Evolutionary conservation across 1,284 basidiomycete species (phyloP).

Genomic region (Cutaneotrichosporon sp.): DNA sequence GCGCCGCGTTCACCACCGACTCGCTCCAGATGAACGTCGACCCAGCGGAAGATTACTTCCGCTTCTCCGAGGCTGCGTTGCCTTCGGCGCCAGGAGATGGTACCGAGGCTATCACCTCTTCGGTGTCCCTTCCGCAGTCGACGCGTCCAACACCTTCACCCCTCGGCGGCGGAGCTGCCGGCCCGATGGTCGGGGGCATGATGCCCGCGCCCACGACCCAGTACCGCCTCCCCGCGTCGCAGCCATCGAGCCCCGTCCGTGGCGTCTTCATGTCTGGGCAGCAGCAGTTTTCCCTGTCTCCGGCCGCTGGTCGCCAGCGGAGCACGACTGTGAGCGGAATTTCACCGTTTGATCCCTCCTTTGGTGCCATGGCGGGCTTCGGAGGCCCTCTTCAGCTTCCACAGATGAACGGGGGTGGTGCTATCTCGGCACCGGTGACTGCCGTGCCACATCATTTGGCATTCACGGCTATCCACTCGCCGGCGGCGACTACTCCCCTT

Average conservation of each 20-base stretch:
- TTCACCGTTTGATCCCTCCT: conserved; percentile 21
- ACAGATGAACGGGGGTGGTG: neutral
- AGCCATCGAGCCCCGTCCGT: conserved; percentile 45
- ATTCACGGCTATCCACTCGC: conserved; percentile 35
- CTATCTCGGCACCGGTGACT: conserved; percentile 5
- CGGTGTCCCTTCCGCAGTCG: neutral
- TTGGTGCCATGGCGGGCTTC: conserved; percentile 1
- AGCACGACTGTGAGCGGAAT: conserved; percentile 49
- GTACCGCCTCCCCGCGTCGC: conserved; percentile 44
- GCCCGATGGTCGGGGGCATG: neutral
- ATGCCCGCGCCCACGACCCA: neutral
- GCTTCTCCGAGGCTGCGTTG: conserved; percentile 33
- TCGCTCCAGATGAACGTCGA: conserved; percentile 27
- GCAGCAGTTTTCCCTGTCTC: conserved; percentile 24
- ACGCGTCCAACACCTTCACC: conserved; percentile 4
- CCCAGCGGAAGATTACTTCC: conserved; percentile 44
- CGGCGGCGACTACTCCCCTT: conserved; percentile 3
- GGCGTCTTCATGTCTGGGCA: conserved; percentile 34
- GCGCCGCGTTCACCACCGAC: conserved; percentile 44
- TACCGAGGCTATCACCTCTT: neutral
- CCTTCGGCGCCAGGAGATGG: neutral
- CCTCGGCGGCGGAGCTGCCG: neutral
- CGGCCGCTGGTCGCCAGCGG: conserved; percentile 36
- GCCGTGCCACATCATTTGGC: conserved; percentile 43
- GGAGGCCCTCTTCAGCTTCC: neutral